Conservation (phyloP, 2,329 filamentous ascomycete species). For the Xylariaceae sp. region DNA sequence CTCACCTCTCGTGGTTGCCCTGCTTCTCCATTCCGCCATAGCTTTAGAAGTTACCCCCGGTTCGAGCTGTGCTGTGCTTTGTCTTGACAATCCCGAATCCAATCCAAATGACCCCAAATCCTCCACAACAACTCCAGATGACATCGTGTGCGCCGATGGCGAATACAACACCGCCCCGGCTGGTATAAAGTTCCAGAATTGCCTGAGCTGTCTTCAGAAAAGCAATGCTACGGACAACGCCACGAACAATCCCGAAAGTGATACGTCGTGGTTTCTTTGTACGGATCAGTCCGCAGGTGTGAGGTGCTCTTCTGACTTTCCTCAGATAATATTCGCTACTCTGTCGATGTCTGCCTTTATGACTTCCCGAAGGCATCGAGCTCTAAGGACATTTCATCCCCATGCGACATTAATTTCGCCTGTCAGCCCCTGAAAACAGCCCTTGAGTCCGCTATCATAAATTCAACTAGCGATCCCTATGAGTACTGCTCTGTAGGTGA, state of each 20-base stretch:
- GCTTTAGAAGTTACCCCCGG: constrained; percentile 48
- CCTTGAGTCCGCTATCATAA: constrained; percentile 35
- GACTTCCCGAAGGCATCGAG: constrained; percentile 31
- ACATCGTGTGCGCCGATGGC: constrained; percentile 45
- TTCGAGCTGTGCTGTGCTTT: constrained; percentile 47
- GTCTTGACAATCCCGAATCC: constrained; percentile 38
- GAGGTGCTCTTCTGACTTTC: neutral
- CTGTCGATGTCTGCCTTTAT: constrained; percentile 46
- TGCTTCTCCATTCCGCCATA: constrained; percentile 14
- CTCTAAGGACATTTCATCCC: constrained; percentile 36
- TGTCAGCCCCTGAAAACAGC: constrained; percentile 41
- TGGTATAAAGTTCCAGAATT: constrained; percentile 46
- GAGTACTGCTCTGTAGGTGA: constrained; percentile 42
- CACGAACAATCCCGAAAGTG: constrained; percentile 38
- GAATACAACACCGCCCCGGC: constrained; percentile 36
- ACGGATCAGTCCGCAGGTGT: constrained; percentile 25
- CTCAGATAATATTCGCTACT: constrained; percentile 48
- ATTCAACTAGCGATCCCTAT: constrained; percentile 29
- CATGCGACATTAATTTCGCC: constrained; percentile 41
- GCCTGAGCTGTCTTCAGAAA: constrained; percentile 44
- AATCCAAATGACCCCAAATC: constrained; percentile 34
- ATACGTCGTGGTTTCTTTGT: constrained; percentile 48
- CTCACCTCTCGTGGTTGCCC: constrained; percentile 18
- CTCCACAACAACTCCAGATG: constrained; percentile 42
- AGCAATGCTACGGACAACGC: constrained; percentile 41